phyloP scores from a whole-genome alignment of 345 rosid genomes.

The Rhodomyrtus tomentosa region DNA sequence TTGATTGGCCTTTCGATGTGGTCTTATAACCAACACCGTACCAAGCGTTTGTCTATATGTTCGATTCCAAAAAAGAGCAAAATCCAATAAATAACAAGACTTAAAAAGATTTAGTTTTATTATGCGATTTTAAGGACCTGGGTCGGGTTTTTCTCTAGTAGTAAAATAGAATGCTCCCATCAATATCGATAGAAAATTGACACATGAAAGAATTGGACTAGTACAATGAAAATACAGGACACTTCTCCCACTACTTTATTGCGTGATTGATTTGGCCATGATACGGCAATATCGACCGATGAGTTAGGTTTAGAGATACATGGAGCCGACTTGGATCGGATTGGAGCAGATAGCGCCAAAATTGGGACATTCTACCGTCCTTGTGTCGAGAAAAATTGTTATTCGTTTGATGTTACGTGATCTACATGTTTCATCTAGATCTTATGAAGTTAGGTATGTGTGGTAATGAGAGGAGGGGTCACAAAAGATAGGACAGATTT shows the following conservation, averaged over 20 bases:
- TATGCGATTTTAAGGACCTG: background rate
- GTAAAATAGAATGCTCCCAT: background rate
- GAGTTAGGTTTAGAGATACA: background rate
- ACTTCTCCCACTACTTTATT: background rate
- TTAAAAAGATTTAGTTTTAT: background rate
- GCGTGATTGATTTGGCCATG: background rate
- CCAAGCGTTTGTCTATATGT: background rate
- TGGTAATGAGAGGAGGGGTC: background rate
- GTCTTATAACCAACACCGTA: background rate
- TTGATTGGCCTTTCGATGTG: background rate
- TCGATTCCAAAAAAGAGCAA: background rate
- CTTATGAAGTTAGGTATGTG: background rate
- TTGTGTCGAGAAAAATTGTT: background rate
- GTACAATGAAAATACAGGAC: background rate
- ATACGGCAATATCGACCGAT: background rate
- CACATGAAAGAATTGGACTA: background rate
- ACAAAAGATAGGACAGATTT: background rate
- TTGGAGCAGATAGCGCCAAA: background rate
- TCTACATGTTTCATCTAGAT: background rate
- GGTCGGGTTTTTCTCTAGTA: background rate
- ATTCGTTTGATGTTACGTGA: background rate
- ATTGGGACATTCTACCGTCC: background rate
- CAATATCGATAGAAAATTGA: background rate
- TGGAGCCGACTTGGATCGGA: background rate
- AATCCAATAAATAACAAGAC: background rate